Base-by-base conservation (phyloP, 2,329 filamentous ascomycete genomes). In the Fusarium falciforme region DNA sequence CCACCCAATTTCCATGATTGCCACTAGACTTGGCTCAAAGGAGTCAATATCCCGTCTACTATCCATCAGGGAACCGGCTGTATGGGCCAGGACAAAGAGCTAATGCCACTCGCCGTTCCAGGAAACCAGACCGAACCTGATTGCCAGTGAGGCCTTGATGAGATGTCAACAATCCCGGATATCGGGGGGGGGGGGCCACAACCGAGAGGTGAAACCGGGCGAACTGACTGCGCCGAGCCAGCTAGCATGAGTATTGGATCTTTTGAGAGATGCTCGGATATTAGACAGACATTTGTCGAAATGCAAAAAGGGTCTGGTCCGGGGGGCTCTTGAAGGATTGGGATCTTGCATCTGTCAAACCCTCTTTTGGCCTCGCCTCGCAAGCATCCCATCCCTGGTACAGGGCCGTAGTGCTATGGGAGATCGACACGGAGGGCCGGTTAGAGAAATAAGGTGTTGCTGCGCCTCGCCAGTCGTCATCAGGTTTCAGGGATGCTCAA, bases 391-490 rank as follows among this genome's bases (percentile, higher is more conserved):
- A 74, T 69, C 64, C 71, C 61, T 70, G 64, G 29, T 27, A 25
- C 35, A 33, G 58, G 36, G 27, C 29, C 70, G 25, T 66, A 74
- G 66, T 72, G 31, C 44, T 60, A 61, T 74, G 72, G 66, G 62
- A 70, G 75, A 77, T 77, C 75, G 71, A 74, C 75, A 52, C 58
- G 58, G 49, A 40, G 44, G 14, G 31, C 33, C 44, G 17, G 61
- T 61, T 57, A 55, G 58, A 44, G 58, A 47, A 61, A 63, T 70
- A 72, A 74, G 68, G 72, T 74, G 61, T 38, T 69, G 68, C 72
- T 74, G 71, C 72, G 72, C 72, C 72, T 69, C 72, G 14, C 31
- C 54, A 66, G 72, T 74, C 72, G 72, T 74, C 72, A 74, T 72
- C 64, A 57, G 31, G 60, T 62, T 35, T 62, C 42, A 52, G 60